A percentile compares a stretch with the other conserved stretches of the same genome.
Conservation (phyloP, 768 basidiomycete genomes). For the Roridomyces roridus region DNA sequence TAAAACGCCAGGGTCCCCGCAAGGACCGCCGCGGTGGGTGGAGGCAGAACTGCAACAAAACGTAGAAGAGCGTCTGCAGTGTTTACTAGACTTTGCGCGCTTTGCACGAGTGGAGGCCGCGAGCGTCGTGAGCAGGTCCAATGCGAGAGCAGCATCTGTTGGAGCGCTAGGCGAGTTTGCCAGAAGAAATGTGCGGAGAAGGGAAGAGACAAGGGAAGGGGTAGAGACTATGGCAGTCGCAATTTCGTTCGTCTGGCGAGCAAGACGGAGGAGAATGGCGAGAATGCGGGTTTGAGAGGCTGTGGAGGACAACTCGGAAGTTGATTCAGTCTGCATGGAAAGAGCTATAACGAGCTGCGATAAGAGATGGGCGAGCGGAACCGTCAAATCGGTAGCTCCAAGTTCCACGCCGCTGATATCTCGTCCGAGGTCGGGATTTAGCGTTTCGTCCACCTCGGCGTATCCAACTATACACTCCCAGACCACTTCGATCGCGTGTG, state of each 20-base stretch:
- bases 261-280: slow-evolving; percentile 64
- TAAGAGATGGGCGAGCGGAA: slow-evolving; percentile 53
- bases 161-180: slow-evolving; percentile 49
- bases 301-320: slow-evolving; percentile 29
- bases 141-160: slow-evolving; percentile 50
- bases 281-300: slow-evolving; percentile 64
- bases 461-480: slow-evolving; percentile 80
- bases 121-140: slow-evolving; percentile 63
- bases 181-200: slow-evolving; percentile 65
- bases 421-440: slow-evolving; percentile 39
- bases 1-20: slow-evolving; percentile 68
- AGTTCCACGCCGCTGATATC: slow-evolving; percentile 57
- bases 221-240: slow-evolving; percentile 60
- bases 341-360: slow-evolving; percentile 53
- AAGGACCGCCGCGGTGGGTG: slow-evolving; percentile 57
- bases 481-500: slow-evolving; percentile 70
- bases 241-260: slow-evolving; percentile 58
- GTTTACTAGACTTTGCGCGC: slow-evolving; percentile 61
- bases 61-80: slow-evolving; percentile 72
- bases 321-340: slow-evolving; percentile 46
- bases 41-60: slow-evolving; percentile 68
- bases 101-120: slow-evolving; percentile 71
- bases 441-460: slow-evolving; percentile 28
- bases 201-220: slow-evolving; percentile 54
- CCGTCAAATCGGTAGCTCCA: slow-evolving; percentile 35